phyloP scores from a whole-genome alignment of 2,329 filamentous ascomycete genomes.

The Aspergillus tanneri region DNA sequence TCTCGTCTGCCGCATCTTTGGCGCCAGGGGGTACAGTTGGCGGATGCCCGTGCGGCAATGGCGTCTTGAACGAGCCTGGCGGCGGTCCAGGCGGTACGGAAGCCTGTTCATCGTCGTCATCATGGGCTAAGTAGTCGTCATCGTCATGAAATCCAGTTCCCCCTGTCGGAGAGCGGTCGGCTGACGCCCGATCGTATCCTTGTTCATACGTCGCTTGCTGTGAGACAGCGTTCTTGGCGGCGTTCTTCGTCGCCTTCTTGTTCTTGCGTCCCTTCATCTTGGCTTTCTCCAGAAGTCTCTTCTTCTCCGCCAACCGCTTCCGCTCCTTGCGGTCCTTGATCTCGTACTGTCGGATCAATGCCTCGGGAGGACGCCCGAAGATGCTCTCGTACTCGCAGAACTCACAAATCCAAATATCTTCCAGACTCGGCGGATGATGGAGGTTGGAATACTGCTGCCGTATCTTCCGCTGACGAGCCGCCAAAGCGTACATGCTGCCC shows the following conservation, averaged over 20 bases:
- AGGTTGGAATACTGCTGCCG: slow-evolving; percentile 75
- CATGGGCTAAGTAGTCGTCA: slow-evolving; percentile 51
- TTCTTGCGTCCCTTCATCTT: slow-evolving; percentile 90
- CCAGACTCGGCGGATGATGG: slow-evolving; percentile 66
- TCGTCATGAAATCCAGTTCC: slow-evolving; percentile 49
- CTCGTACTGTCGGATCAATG: slow-evolving; percentile 87
- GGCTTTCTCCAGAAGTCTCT: slow-evolving; percentile 81
- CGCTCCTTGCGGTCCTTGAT: slow-evolving; percentile 86
- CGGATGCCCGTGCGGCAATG: slow-evolving; percentile 63
- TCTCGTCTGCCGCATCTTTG: slow-evolving; percentile 29
- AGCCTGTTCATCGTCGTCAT: slow-evolving; percentile 52
- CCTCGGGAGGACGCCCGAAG: slow-evolving; percentile 80
- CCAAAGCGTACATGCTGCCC: slow-evolving; percentile 69
- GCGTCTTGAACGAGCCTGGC: slow-evolving; percentile 66
- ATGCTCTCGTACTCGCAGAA: slow-evolving; percentile 98
- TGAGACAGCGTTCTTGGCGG: slow-evolving; percentile 48
- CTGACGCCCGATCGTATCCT: slow-evolving; percentile 41
- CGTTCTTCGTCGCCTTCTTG: slow-evolving; percentile 74
- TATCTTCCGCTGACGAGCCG: slow-evolving; percentile 74
- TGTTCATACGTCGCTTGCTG: slow-evolving; percentile 40
- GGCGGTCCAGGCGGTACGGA: slow-evolving; percentile 36
- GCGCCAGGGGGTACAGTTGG: slow-evolving; percentile 19
- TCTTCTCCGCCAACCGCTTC: slow-evolving; percentile 81
- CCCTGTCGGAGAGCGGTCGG: slow-evolving; percentile 40
- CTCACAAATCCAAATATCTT: slow-evolving; percentile 92